A percentile compares a stretch with the other conserved stretches of the same genome.
phyloP scores from a whole-genome alignment of 805 yeast genomes.

The Saccharomyces kudriavzevii region DNA sequence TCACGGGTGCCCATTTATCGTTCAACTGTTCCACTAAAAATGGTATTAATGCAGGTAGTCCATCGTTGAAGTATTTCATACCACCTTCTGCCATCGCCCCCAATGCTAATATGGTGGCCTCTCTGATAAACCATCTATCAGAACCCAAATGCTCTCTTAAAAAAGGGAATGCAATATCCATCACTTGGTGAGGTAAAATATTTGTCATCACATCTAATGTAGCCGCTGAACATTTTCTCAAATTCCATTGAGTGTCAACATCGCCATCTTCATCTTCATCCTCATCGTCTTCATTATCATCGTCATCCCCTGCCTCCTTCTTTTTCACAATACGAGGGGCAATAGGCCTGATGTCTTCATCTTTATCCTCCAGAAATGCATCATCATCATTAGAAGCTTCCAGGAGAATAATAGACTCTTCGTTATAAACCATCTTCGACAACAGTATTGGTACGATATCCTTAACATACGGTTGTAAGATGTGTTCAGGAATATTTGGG shows the following conservation, averaged over 20 bases:
- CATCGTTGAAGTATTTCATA: conserved; percentile 56
- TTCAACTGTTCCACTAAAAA: conserved; percentile 70
- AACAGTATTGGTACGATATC: conserved; percentile 70
- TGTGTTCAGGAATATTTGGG: conserved; percentile 41
- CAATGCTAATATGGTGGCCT: conserved; percentile 86
- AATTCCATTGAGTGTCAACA: conserved; percentile 72
- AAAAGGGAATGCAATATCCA: conserved; percentile 62
- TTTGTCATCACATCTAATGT: conserved; percentile 77
- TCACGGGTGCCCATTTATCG: conserved; percentile 73
- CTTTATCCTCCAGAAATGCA: conserved; percentile 69
- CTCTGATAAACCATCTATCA: conserved; percentile 79
- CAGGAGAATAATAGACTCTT: conserved; percentile 60
- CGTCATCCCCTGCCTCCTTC: conserved; percentile 23
- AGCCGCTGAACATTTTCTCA: conserved; percentile 91
- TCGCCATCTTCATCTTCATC: conserved; percentile 68
- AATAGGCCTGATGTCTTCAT: conserved; percentile 80
- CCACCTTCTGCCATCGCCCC: conserved; percentile 95
- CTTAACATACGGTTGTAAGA: conserved; percentile 50
- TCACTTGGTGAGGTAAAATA: conserved; percentile 56
- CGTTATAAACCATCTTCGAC: conserved; percentile 79
- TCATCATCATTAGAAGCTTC: conserved; percentile 61
- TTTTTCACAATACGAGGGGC: conserved; percentile 57
- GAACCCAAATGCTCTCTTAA: conserved; percentile 64
- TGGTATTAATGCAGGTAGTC: conserved; percentile 75
- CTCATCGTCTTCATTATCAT: conserved; percentile 54